Evolutionary conservation across 768 basidiomycete species (phyloP), one percentile per base, ranked within the genome.

Genomic region (Lactarius evosmus): DNA sequence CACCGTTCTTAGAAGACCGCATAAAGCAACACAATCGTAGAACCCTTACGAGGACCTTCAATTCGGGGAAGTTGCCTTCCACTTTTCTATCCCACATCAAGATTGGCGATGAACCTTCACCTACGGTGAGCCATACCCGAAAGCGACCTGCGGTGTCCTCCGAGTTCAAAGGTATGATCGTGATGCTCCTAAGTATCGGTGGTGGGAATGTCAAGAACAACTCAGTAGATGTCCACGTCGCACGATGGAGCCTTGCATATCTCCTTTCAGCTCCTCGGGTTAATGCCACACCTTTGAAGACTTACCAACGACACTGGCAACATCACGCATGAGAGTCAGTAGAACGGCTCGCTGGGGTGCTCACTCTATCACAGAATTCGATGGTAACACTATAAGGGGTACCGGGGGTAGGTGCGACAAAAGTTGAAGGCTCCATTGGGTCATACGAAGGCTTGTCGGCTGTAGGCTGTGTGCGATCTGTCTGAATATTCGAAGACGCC

Each of bases 211-310:
- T 97, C 38, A 96, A 75, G 69, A 95, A 83, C 17, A 98, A 80
- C 69, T 97, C 95, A 0, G 95, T 97, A 66, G 92, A 89, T n/a
- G 87, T 82, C 95, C 95, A 98, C 12, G 85, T 86, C 34, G 95
- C 95, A 69, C 95, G 83, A 69, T 95, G 94, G 41, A 95, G 81
- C 95, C 95, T 95, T 70, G 36, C 56, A 56, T 41, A 60, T 32
- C n/a, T 27, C 40, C 27, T 32, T 51, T 16, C 51, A 60, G 30
- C 33, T 32, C n/a, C 14, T 44, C 33, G 52, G 44, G 8, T 56
- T 5, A 9, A 46, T 30, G 12, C 19, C 25, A 11, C 19, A 27
- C 27, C 25, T 25, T 51, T 30, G n/a, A 53, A 22, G 17, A 57
- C 64, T 72, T 72, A 91, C 91, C 91, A 95, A 74, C 89, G 87